Conservation (phyloP, 1,139 yeast species). For the Candida anutae region DNA sequence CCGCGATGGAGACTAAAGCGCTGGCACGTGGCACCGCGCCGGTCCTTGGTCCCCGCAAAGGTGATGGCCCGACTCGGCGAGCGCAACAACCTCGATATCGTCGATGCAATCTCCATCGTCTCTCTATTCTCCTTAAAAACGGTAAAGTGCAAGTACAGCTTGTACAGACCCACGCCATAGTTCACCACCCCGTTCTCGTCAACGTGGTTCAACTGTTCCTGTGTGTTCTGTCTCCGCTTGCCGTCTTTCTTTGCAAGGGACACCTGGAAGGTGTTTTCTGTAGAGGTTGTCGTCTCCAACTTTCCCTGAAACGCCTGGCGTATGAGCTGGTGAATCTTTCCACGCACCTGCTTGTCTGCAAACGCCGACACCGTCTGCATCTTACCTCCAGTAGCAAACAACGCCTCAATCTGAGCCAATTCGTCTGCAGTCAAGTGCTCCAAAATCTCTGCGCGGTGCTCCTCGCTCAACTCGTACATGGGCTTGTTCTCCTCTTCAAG, state of each 20-base stretch:
- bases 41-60: conserved; percentile 94
- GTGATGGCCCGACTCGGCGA: conserved; percentile 62
- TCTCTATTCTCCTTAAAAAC: conserved; percentile 92
- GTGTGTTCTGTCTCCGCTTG: conserved; percentile 21
- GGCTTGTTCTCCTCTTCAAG: conserved; percentile 19
- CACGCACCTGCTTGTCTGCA: conserved; percentile 63
- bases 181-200: conserved; percentile 40
- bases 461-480: conserved; percentile 40
- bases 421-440: conserved; percentile 54
- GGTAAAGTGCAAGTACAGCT: conserved; percentile 67
- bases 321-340: conserved; percentile 67
- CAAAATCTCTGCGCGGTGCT: conserved; percentile 39
- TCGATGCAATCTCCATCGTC: conserved; percentile 88
- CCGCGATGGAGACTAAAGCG: conserved; percentile 64
- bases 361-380: conserved; percentile 54
- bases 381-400: conserved; percentile 51
- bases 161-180: conserved; percentile 61
- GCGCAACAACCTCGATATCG: conserved; percentile 65
- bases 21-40: conserved; percentile 94
- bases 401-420: conserved; percentile 43
- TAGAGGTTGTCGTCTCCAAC: conserved; percentile 73
- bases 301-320: conserved; percentile 68
- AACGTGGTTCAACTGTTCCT: conserved; percentile 43
- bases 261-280: conserved; percentile 56
- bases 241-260: conserved; percentile 36